Base-by-base conservation (phyloP, 805 yeast genomes). In the Cyberlindnera samutprakarnensis region DNA sequence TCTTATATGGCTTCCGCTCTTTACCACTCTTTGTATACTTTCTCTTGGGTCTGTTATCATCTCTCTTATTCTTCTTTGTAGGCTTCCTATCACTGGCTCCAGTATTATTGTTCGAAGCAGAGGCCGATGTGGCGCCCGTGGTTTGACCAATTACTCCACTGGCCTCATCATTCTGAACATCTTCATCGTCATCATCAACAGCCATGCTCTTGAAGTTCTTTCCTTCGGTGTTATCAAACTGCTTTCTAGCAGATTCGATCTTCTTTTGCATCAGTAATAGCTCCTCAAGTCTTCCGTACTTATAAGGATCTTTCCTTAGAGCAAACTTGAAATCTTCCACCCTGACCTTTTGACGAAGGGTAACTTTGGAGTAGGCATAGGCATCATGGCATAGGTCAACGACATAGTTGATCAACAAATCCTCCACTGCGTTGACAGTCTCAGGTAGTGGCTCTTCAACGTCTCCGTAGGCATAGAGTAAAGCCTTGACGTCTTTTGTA, bases 251-350 rank as follows among this genome's bases (percentile, higher is more conserved):
- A 34, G 70, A 79, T 4, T 69, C 60, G 42, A 81, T 77, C 38
- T 70, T 73, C 47, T 70, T 72, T 41, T 76, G 79, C 45, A 78
- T 55, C 14, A 64, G 57, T 32, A 78, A 62, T 42, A 81, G 61
- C 47, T 79, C 85, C 38, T 74, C 73, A 2, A 80, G 70, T 54
- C 90, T 72, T 3, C 84, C 85, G 11, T 78, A 62, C 47, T 81
- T 81, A 11, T 70, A 59, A 3, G 78, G 73, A 46, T 81, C 90
- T 33, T 67, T 68, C 27, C 87, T 57, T 31, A 82, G 53, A 0
- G 80, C 83, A 54, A 78, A 81, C 50, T 72, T 75, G 57, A 81
- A 73, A 47, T 81, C 88, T 26, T 79, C 87, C 13, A 80, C 74
- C 42, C 74, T 75, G 42, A 81, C 66, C 54, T 79, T 81, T 38